Evolutionary conservation across 2,329 filamentous ascomycete species (phyloP), one percentile per base, ranked within the genome.

Genomic region (Colletotrichum higginsianum): DNA sequence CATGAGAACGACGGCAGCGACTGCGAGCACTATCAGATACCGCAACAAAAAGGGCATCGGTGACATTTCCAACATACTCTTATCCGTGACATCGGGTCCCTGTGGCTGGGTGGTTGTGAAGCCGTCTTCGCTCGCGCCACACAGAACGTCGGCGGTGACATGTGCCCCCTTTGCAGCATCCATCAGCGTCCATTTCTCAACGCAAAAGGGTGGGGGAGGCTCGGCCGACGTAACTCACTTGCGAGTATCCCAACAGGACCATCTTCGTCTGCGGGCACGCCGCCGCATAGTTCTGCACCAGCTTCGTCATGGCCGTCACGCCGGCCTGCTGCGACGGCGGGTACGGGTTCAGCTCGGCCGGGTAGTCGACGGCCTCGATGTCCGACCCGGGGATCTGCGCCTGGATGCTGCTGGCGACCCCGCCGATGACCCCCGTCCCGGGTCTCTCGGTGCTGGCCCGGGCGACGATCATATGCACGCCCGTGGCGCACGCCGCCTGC

Each of bases 221-320:
- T 13, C 67, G 74, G 64, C 74, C 60, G 3, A 23, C 4, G 8
- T 7, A 13, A 69, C 75, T 21, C 63, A 80, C 81, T 78, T 85
- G 83, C 1, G 83, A 85, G 66, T 83, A 85, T 0, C 83, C 83
- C 57, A 85, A 64, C 30, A 85, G 73, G 3, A 82, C 83, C 64
- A 85, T 77, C 75, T 83, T 83, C 61, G 77, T 76, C 16, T 79
- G 74, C 1, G 83, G 82, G 46, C 83, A 85, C 8, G 75, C 75
- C 44, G 75, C 63, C 66, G 77, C 74, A 65, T 85, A 84, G 35
- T 76, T 70, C n/a, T 74, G 72, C n/a, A 85, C 71, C 56, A 76
- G 73, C 53, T 76, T 61, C 35, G 76, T 80, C 76, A 84, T 72
- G 46, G 75, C 77, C 63, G 77, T 56, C 78, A 63, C 72, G 67